A percentile compares a stretch with the other conserved stretches of the same genome.
Conservation (phyloP, 495 filamentous ascomycete genomes). For the Friedmanniomyces endolithicus region DNA sequence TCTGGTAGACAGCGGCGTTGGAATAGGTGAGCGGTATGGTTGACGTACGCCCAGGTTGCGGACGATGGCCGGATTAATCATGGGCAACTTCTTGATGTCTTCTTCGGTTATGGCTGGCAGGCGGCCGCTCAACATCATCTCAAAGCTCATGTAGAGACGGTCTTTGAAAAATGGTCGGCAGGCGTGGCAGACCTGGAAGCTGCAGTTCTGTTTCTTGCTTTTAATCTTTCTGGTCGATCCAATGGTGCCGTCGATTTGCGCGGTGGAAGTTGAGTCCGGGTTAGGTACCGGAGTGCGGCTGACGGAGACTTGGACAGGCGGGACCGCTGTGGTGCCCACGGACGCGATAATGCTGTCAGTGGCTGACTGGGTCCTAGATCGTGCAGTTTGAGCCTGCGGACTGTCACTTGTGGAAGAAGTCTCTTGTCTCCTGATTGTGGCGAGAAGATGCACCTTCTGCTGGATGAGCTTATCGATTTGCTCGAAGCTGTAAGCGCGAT, state of each 20-base stretch:
- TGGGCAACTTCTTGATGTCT: constrained; percentile 22
- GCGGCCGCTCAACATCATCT: constrained; percentile 19
- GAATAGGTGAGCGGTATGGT: not conserved
- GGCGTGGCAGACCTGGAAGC: constrained; percentile 25
- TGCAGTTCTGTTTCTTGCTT: constrained; percentile 13
- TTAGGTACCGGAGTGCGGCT: not conserved
- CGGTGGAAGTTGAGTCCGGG: not conserved
- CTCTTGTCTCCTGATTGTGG: constrained; percentile 8
- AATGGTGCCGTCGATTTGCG: constrained; percentile 1
- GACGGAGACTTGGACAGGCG: not conserved
- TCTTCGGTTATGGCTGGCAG: constrained; percentile 19
- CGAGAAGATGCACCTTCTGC: constrained; percentile 19
- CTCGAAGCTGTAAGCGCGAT: constrained; percentile 16
- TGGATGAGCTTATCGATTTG: constrained; percentile 21
- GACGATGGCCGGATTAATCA: constrained; percentile 16
- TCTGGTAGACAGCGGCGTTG: not conserved
- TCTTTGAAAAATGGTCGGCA: constrained; percentile 31
- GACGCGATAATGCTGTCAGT: constrained; percentile 3
- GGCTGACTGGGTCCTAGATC: not conserved
- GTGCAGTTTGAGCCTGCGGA: not conserved
- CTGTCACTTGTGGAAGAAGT: not conserved
- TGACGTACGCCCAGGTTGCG: constrained; percentile 20
- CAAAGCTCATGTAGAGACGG: constrained; percentile 29
- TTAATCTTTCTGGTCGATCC: not conserved
- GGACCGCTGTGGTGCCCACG: not conserved